These are phyloP conservation scores for Mycena alexandri DNA, from an alignment of 768 basidiomycete genomes.

Conservation along the genomic window DNA sequence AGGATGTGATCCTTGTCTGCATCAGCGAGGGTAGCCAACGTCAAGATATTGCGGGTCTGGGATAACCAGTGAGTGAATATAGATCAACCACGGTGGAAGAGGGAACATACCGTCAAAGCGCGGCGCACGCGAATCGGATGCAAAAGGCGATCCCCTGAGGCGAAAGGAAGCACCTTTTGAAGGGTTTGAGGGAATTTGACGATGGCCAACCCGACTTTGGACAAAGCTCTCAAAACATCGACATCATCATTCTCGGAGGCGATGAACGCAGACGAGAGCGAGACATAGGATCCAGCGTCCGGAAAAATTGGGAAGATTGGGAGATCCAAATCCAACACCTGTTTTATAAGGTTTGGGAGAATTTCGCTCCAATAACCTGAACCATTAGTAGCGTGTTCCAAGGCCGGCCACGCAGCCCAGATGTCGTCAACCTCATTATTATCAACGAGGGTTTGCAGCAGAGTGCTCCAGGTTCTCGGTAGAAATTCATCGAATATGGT, in stretches of 20 bases:
- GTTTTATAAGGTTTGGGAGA: conserved; percentile 23
- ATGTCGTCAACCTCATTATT: conserved; percentile 33
- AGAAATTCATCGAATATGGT: conserved; percentile 40
- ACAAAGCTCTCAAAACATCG: conserved; percentile 17
- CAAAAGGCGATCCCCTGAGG: background rate
- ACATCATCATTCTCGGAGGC: conserved; percentile 18
- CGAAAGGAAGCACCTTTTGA: background rate
- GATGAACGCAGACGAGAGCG: conserved; percentile 36
- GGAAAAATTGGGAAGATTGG: conserved; percentile 31
- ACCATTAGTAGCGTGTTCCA: background rate
- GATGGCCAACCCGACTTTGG: conserved; percentile 24
- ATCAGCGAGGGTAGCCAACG: background rate
- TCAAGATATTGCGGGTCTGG: conserved; percentile 21
- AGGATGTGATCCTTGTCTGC: conserved; percentile 33
- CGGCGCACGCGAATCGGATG: conserved; percentile 11
- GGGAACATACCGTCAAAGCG: conserved; percentile 28
- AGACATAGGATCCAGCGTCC: conserved; percentile 37
- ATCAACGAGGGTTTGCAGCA: conserved; percentile 33
- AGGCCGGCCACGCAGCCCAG: conserved; percentile 40
- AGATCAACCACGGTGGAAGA: background rate
- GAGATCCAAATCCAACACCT: conserved; percentile 21
- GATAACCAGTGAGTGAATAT: background rate
- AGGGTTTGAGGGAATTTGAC: conserved; percentile 26
- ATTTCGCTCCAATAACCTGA: conserved; percentile 31
- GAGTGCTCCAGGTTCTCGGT: conserved; percentile 32